Conservation (phyloP, 352 stramenopile genomes). For the Blastocystis sp. region DNA sequence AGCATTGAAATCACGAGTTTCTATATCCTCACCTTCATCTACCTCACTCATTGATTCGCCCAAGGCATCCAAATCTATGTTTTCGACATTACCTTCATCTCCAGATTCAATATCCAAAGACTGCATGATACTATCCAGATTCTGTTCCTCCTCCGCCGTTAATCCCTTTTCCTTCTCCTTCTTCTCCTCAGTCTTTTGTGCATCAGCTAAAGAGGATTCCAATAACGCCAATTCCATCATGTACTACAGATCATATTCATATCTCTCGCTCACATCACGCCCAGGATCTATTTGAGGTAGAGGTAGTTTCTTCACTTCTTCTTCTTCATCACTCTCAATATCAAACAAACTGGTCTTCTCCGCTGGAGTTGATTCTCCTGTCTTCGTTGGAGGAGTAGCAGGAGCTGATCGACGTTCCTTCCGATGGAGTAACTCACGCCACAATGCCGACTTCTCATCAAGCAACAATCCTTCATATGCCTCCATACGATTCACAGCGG, state of each 20-base stretch:
- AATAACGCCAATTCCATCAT: conserved; percentile 26
- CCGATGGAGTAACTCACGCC: not conserved
- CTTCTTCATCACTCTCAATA: conserved; percentile 37
- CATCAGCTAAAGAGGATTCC: not conserved
- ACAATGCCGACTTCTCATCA: conserved; percentile 6
- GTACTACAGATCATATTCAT: not conserved
- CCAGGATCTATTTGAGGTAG: conserved; percentile 8
- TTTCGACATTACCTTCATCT: not conserved
- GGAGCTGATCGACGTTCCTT: not conserved
- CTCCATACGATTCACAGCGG: conserved; percentile 26
- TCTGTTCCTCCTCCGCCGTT: conserved; percentile 11
- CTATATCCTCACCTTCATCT: not conserved
- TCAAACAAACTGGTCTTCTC: conserved; percentile 12
- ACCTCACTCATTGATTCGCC: not conserved
- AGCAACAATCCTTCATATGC: conserved; percentile 46
- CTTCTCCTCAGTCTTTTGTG: not conserved
- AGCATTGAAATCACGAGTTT: not conserved
- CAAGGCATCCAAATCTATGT: not conserved
- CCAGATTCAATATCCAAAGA: conserved; percentile 16
- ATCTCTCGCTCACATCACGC: not conserved
- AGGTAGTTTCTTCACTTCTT: not conserved
- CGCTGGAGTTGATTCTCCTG: not conserved
- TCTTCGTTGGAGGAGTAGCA: not conserved
- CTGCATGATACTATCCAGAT: conserved; percentile 45
- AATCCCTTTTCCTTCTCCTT: not conserved